Evolutionary conservation across 1,284 basidiomycete species (phyloP).

Genomic region (Quambalaria eucalypti): DNA sequence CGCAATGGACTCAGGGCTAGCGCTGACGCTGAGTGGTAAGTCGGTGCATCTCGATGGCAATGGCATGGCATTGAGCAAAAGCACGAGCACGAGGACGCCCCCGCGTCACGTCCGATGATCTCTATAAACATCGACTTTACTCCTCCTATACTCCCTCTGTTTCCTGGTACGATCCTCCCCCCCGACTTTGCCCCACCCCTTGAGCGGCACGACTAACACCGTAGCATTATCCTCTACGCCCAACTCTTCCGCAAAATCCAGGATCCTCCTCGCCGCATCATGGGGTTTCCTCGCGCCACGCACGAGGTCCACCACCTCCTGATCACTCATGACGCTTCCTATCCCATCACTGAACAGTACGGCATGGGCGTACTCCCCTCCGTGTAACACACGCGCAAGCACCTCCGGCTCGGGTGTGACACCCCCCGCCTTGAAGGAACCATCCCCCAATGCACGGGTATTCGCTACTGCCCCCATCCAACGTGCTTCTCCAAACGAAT

Average conservation of each 20-base stretch:
- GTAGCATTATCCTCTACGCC: slow-evolving; percentile 77
- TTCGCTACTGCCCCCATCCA: slow-evolving; percentile 96
- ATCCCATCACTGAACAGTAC: slow-evolving; percentile 62
- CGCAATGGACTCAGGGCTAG: no score
- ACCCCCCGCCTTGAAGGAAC: slow-evolving; percentile 58
- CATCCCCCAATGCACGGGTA: slow-evolving; percentile 85
- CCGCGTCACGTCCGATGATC: slow-evolving; percentile 6
- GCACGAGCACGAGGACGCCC: no score
- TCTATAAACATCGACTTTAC: slow-evolving; percentile 8
- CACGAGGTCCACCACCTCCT: slow-evolving; percentile 85
- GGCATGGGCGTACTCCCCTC: slow-evolving; percentile 30
- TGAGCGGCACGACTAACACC: slow-evolving; percentile 80
- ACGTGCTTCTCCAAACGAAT: slow-evolving; percentile 87
- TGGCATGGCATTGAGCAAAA: no score
- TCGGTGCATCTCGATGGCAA: no score
- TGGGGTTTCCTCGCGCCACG: slow-evolving; percentile 65
- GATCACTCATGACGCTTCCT: slow-evolving; percentile 79
- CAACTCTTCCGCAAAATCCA: slow-evolving; percentile 80
- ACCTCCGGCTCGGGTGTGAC: slow-evolving; percentile 73
- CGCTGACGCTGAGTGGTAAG: no score
- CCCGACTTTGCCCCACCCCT: slow-evolving; percentile 68
- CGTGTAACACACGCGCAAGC: slow-evolving; percentile 57
- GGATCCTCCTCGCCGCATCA: slow-evolving; percentile 69
- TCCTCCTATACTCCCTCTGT: slow-evolving; percentile 5
- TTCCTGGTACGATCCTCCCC: slow-evolving; percentile 5